Evolutionary conservation across 495 filamentous ascomycete species (phyloP).

Genomic region (Xylaria curta): DNA sequence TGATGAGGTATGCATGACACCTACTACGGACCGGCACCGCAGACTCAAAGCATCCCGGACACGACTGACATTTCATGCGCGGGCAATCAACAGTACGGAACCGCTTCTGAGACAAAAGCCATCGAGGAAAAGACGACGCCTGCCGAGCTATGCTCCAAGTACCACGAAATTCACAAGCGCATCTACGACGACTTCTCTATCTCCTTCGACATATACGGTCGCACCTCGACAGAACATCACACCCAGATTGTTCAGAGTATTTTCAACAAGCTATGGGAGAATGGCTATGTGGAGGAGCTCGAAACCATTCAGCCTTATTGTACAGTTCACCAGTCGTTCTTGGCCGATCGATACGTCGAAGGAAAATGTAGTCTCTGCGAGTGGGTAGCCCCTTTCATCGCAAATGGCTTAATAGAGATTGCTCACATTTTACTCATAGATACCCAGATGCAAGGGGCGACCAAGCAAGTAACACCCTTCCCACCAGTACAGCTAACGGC

Average conservation of each 20-base stretch:
- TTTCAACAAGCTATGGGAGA: constrained; percentile 75
- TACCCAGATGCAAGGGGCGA: constrained; percentile 5
- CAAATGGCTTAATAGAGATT: neutral
- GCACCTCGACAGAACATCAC: constrained; percentile 57
- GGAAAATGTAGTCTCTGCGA: constrained; percentile 24
- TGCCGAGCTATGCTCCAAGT: constrained; percentile 47
- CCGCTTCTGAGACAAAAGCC: constrained; percentile 48
- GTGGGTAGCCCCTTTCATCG: neutral
- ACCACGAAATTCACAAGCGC: constrained; percentile 44
- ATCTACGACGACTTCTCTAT: constrained; percentile 48
- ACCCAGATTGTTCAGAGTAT: constrained; percentile 86
- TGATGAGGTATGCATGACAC: constrained; percentile 35
- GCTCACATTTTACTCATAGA: neutral
- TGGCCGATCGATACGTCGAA: constrained; percentile 79
- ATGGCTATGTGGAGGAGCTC: constrained; percentile 83
- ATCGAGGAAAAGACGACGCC: constrained; percentile 45
- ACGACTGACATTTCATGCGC: neutral
- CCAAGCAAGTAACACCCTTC: constrained; percentile 15
- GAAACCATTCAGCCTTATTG: constrained; percentile 84
- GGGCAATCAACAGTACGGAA: constrained; percentile 37
- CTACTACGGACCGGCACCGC: neutral
- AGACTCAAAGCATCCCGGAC: neutral
- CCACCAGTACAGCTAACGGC: neutral
- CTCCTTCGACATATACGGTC: constrained; percentile 47
- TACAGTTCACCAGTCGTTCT: constrained; percentile 79